A percentile compares a stretch with the other conserved stretches of the same genome.
These are phyloP conservation scores for Coemansia umbellata DNA, from an alignment of 192 early-diverging fungal species.

Conservation along the genomic window DNA sequence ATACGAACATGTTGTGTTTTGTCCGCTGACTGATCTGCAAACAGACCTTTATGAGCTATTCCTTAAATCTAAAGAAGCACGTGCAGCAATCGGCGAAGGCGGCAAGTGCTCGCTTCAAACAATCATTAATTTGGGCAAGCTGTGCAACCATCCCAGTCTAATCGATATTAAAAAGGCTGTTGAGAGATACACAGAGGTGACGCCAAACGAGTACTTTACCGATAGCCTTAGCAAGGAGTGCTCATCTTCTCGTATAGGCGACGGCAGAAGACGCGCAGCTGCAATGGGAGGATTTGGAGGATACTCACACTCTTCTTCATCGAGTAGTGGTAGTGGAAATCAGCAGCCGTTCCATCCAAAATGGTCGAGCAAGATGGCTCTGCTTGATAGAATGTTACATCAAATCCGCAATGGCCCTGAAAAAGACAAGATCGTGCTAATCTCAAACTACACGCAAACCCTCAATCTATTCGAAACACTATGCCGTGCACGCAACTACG, in stretches of 20 bases:
- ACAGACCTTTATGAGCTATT: slow-evolving; percentile 78
- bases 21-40: slow-evolving; percentile 74
- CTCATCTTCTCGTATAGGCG: not conserved
- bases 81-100: slow-evolving; percentile 56
- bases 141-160: slow-evolving; percentile 96
- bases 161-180: slow-evolving; percentile 64
- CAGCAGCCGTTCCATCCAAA: slow-evolving; percentile 49
- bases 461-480: slow-evolving; percentile 90
- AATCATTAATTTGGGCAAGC: slow-evolving; percentile 89
- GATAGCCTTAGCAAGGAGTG: slow-evolving; percentile 10
- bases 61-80: slow-evolving; percentile 62
- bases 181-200: slow-evolving; percentile 56
- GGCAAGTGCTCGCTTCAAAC: slow-evolving; percentile 85
- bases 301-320: not conserved
- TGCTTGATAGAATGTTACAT: slow-evolving; percentile 73
- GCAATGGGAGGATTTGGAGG: slow-evolving; percentile 4
- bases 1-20: slow-evolving; percentile 99
- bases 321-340: not conserved
- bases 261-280: slow-evolving; percentile 1
- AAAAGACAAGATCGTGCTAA: slow-evolving; percentile 94
- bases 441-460: slow-evolving; percentile 99
- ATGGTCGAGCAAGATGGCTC: slow-evolving; percentile 90
- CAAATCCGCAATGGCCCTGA: slow-evolving; percentile 65
- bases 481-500: slow-evolving; percentile 70
- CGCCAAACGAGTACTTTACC: slow-evolving; percentile 55